phyloP scores from a whole-genome alignment of 768 basidiomycete species.

The Glaciozyma martinii region DNA sequence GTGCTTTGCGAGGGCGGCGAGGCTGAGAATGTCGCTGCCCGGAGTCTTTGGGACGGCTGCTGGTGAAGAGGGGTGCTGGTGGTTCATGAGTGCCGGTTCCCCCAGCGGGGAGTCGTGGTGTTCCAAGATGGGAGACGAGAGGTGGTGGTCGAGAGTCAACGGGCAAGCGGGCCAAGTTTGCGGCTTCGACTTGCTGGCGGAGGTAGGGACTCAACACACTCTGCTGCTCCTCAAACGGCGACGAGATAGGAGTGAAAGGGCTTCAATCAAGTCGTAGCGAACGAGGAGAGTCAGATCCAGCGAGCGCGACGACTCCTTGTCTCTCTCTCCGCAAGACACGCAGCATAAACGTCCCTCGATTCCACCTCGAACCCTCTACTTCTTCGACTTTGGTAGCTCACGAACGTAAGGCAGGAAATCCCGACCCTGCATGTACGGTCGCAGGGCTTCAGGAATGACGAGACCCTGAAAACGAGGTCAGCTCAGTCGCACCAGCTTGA shows the following conservation, averaged over 20 bases:
- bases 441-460: constrained; percentile 75
- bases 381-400: constrained; percentile 22
- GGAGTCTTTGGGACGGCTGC: neutral
- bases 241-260: too few relatives aligned
- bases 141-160: neutral
- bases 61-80: neutral
- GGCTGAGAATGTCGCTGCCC: neutral
- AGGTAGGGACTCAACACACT: too few relatives aligned
- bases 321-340: neutral
- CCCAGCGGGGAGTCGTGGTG: neutral
- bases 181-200: neutral
- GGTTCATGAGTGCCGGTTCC: neutral
- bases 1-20: neutral
- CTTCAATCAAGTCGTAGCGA: too few relatives aligned
- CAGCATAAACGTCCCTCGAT: too few relatives aligned
- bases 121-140: neutral
- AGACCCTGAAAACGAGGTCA: constrained; percentile 56
- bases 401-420: constrained; percentile 45
- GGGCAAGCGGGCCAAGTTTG: neutral
- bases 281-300: too few relatives aligned
- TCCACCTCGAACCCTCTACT: too few relatives aligned
- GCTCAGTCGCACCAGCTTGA: neutral
- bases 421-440: constrained; percentile 92
- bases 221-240: too few relatives aligned
- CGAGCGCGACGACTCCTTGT: too few relatives aligned